Base-by-base conservation (phyloP, 2,329 filamentous ascomycete genomes). In the Sclerotinia minor region DNA sequence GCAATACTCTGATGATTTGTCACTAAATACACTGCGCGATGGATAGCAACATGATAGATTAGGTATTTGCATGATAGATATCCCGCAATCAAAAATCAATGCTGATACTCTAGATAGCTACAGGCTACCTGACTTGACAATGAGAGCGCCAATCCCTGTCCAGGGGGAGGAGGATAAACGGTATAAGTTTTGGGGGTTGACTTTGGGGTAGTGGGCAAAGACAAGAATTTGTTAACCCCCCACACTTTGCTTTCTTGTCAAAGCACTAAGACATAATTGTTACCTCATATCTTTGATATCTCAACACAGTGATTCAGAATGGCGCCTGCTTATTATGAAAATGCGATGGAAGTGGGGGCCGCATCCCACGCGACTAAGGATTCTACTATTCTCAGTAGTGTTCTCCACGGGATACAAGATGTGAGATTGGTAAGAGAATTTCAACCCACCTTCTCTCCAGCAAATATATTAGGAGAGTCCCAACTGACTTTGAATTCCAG, bases 341-440 rank as follows among this genome's bases (percentile, higher is more conserved):
- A 45, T 54, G 26, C 32, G 44, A 41, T 60, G 64, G 24, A 21
- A 29, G 61, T 47, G 63, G 65, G 63, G 35, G 24, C 67, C 54
- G 38, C 68, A 69, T 65, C 54, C 41, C 70, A 69, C 50, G 65
- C 24, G 24, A 38, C 19, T 44, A 35, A 55, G n/a, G 69, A 72
- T 61, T 69, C 71, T 41, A 69, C 67, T 35, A 80, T 86, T 76
- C 81, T 77, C 75, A 84, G 84, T 60, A 85, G 83, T 66, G 84
- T 87, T 68, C 78, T 87, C 75, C 83, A 87, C 81, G 85, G 84
- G 6, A 82, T 84, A 65, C 79, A 80, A 66, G 84, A 87, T 77
- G 76, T 87, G 69, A 82, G 84, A 79, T 79, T 87, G 80, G 85
- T 87, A 79, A 80, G 81, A 60, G 21, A 32, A 47, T 44, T 21